Base-by-base conservation (phyloP, 805 yeast species). In the Spathaspora hagerdaliae region DNA sequence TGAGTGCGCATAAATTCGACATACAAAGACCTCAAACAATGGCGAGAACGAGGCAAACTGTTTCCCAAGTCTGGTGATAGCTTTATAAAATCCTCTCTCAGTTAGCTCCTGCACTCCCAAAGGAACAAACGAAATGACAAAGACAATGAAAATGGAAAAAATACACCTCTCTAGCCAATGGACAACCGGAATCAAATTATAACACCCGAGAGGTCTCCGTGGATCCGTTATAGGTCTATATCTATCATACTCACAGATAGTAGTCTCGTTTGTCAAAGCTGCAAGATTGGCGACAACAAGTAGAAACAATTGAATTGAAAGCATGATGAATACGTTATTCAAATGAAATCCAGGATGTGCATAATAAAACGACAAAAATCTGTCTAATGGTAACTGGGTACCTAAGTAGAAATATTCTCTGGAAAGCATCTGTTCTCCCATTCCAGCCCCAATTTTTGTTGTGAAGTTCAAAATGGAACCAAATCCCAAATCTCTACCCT, bases 341-440 rank as follows among this genome's bases (percentile, higher is more conserved):
- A 86, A 74, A 65, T 86, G 95, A 78, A 86, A 86, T 65, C 95
- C 95, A 50, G 89, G 83, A 65, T 86, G 95, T 13, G 92, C 95
- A 66, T 84, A 86, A 71, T 83, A 86, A 73, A 86, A 86, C 8
- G 92, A 83, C 52, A 86, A 74, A 75, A 86, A 83, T 67, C 92
- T 78, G 63, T 86, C 92, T 57, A 86, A 67, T 38, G 92, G 94
- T 51, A 86, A 70, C 60, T 83, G 90, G 34, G 92, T 83, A 59
- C 92, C 89, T 64, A 86, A 65, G 65, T 85, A 85, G 67, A 82
- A 86, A 63, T 86, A 86, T 64, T 86, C 95, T 69, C 95, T 77
- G 27, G 91, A 85, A 49, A 86, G 71, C 83, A 86, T 83, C 65
- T 86, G 95, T 67, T 86, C 95, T 65, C 94, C 94, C 95, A 86